Conservation (phyloP, 768 basidiomycete species). For the Exsudoporus frostii region DNA sequence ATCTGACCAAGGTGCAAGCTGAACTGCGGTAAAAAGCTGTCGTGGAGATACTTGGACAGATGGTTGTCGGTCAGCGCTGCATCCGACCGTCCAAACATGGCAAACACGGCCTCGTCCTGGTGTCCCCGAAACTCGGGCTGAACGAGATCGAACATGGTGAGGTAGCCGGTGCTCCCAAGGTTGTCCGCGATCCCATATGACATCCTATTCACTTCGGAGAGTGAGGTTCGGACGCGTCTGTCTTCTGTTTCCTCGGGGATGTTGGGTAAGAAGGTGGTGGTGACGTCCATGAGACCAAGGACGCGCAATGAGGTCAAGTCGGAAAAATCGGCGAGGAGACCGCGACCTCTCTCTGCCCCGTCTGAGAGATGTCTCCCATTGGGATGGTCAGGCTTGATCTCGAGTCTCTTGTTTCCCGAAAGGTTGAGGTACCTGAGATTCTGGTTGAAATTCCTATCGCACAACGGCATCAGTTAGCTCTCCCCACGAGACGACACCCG, state of each 20-base stretch:
- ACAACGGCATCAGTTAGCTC: not conserved
- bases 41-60: slow-evolving; percentile 80
- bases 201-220: slow-evolving; percentile 86
- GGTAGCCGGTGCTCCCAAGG: slow-evolving; percentile 71
- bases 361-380: slow-evolving; percentile 30
- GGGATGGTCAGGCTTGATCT: slow-evolving; percentile 76
- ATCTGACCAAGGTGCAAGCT: slow-evolving; percentile 48
- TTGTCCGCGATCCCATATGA: slow-evolving; percentile 96
- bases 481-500: not conserved
- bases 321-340: slow-evolving; percentile 77
- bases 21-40: slow-evolving; percentile 70
- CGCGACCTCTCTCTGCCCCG: slow-evolving; percentile 25
- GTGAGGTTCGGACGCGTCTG: slow-evolving; percentile 87
- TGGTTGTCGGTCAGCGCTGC: slow-evolving; percentile 57
- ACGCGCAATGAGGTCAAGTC: slow-evolving; percentile 81
- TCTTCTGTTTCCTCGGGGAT: slow-evolving; percentile 86
- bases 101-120: slow-evolving; percentile 85
- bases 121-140: slow-evolving; percentile 77
- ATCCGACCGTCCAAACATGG: slow-evolving; percentile 86
- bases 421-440: slow-evolving; percentile 92
- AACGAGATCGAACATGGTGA: slow-evolving; percentile 91
- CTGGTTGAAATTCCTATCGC: slow-evolving; percentile 89
- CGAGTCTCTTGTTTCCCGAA: slow-evolving; percentile 94
- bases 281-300: slow-evolving; percentile 97
- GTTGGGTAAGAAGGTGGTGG: slow-evolving; percentile 56